Evolutionary conservation across 2,329 filamentous ascomycete genomes (phyloP), one percentile per base, ranked within the genome.

Genomic region (Penicillium concentricum): DNA sequence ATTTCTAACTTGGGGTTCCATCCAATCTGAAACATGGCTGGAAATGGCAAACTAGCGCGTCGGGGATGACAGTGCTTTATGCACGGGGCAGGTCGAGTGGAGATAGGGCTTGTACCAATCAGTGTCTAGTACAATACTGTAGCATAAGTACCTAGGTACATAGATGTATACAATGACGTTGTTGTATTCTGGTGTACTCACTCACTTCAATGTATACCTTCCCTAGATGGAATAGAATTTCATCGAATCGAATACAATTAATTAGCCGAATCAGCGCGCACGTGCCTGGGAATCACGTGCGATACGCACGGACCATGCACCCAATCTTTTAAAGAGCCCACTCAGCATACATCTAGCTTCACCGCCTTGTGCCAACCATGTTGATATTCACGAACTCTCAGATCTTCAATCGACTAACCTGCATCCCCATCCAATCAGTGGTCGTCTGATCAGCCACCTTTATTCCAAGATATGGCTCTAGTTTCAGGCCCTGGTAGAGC

Each of bases 401-500:
- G 47, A 16, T 46, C 54, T 15, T 37, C 15, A 49, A 58, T 45
- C 50, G 43, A 64, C 60, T 63, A 60, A 64, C 54, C 18, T 45
- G 18, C 35, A 30, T 22, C 37, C 20, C n/a, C 41, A 45, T 44
- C 60, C 59, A 62, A 60, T 61, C 60, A 62, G 12, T n/a, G 32
- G 32, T 32, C 28, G 16, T 18, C 50, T 41, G 48, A 22, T 44
- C 52, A 43, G 13, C 38, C 44, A 58, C 41, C 51, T 51, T 32
- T 37, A 37, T 35, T 22, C 45, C 32, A 15, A 39, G 43, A 54
- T 28, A 87, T 87, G 84, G 82, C 84, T 42, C 76, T 87, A 47
- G 83, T 82, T 58, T 82, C 84, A 49, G 84, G 84, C 24, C 84
- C 84, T 45, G 84, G 84, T 54, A 78, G 81, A 60, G 84, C 81